A percentile compares a stretch with the other conserved stretches of the same genome.
These are phyloP conservation scores for Aspergillus fumigatiaffinis DNA, from an alignment of 2,329 filamentous ascomycete genomes.

Conservation along the genomic window DNA sequence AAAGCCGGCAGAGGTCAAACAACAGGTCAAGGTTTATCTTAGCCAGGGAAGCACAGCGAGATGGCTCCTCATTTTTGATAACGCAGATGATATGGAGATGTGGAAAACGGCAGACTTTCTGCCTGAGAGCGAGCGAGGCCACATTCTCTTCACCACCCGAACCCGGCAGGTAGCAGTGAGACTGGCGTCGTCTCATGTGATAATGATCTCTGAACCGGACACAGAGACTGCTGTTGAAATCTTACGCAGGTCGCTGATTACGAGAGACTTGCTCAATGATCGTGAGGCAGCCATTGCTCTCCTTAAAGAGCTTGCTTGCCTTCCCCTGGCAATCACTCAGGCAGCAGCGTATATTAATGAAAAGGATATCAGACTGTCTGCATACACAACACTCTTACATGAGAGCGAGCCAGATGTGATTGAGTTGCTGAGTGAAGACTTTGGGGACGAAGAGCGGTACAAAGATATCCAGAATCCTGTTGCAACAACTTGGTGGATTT, in stretches of 20 bases:
- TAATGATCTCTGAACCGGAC: conserved; percentile 14
- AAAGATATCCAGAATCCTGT: conserved; percentile 27
- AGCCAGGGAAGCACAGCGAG: conserved; percentile 4
- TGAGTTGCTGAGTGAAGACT: conserved; percentile 11
- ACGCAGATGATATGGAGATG: conserved; percentile 20
- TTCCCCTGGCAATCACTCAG: conserved; percentile 24
- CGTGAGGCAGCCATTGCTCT: not conserved
- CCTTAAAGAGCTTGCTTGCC: conserved; percentile 14
- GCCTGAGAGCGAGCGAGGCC: conserved; percentile 16
- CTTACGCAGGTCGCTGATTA: not conserved
- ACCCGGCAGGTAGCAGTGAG: conserved; percentile 15
- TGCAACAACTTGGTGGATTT: conserved; percentile 32
- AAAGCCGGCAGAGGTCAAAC: conserved; percentile 2
- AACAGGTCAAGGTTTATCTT: conserved; percentile 9
- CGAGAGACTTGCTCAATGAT: conserved; percentile 9
- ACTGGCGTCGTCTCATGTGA: conserved; percentile 13
- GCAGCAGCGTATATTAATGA: conserved; percentile 19
- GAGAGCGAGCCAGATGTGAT: conserved; percentile 3
- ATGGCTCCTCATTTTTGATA: conserved; percentile 25
- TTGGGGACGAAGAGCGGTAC: conserved; percentile 30
- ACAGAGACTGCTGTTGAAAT: conserved; percentile 4
- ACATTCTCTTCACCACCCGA: conserved; percentile 26
- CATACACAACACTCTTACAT: conserved; percentile 22
- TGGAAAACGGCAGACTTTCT: conserved; percentile 9
- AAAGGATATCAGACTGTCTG: conserved; percentile 1